A percentile compares a stretch with the other conserved stretches of the same genome.
Evolutionary conservation across 1,284 basidiomycete genomes (phyloP).

Genomic region (Ustilago esculenta): DNA sequence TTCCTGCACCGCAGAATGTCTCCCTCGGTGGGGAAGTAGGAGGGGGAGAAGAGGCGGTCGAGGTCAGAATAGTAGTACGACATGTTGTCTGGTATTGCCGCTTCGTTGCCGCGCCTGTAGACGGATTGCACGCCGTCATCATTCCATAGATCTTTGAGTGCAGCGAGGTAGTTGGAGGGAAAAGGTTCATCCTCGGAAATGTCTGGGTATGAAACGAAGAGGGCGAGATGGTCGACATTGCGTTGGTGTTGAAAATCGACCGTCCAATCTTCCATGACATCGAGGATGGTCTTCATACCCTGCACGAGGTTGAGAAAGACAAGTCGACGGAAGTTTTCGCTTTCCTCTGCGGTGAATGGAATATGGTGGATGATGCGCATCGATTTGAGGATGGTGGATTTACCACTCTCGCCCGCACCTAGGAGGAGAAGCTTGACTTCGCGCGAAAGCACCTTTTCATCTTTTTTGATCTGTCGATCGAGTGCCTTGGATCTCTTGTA

Average conservation of each 20-base stretch:
- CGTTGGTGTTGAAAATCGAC: slow-evolving; percentile 74
- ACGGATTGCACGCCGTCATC: slow-evolving; percentile 80
- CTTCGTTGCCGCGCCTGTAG: slow-evolving; percentile 81
- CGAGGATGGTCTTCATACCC: slow-evolving; percentile 82
- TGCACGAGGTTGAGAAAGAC: slow-evolving; percentile 89
- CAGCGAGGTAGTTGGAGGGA: slow-evolving; percentile 74
- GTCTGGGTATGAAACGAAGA: slow-evolving; percentile 57
- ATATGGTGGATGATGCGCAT: slow-evolving; percentile 87
- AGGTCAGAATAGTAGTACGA: slow-evolving; percentile 77
- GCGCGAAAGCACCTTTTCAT: slow-evolving; percentile 49
- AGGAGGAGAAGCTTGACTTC: slow-evolving; percentile 73
- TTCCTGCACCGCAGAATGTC: slow-evolving; percentile 83
- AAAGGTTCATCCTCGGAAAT: slow-evolving; percentile 80
- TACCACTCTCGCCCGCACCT: slow-evolving; percentile 92
- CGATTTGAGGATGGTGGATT: slow-evolving; percentile 92
- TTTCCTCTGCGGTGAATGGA: slow-evolving; percentile 78
- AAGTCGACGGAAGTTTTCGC: slow-evolving; percentile 79
- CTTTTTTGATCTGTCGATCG: slow-evolving; percentile 51
- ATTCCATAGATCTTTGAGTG: slow-evolving; percentile 79
- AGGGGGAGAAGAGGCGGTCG: slow-evolving; percentile 78
- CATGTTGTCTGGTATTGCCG: slow-evolving; percentile 82
- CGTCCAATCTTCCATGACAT: slow-evolving; percentile 87
- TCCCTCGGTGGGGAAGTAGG: slow-evolving; percentile 79
- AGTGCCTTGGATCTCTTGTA: slow-evolving; percentile 34
- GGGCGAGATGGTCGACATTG: slow-evolving; percentile 30